Percentiles rank a stretch among this genome's conserved stretches.
Conservation (phyloP, 352 stramenopile species). For the Elongisporangium prolatum region DNA sequence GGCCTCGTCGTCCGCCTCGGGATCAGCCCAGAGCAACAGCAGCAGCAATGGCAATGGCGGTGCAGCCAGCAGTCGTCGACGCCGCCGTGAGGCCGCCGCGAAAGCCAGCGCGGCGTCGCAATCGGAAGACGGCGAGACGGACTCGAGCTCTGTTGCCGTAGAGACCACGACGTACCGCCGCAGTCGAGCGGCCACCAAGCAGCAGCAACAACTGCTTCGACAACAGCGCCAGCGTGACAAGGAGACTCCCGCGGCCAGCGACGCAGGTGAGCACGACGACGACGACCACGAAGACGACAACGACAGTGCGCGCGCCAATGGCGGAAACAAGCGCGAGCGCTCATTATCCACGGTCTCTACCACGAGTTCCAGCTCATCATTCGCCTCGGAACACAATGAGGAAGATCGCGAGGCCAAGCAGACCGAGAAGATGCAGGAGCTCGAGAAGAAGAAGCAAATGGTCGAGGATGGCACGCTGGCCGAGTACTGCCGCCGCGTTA, state of each 20-base stretch:
- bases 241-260: constrained; percentile 22
- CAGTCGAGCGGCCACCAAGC: constrained; percentile 21
- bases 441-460: constrained; percentile 84
- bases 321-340: constrained; percentile 29
- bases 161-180: constrained; percentile 16
- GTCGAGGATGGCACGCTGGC: constrained; percentile 77
- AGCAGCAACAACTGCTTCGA: constrained; percentile 8
- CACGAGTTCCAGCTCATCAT: constrained; percentile 43
- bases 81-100: constrained; percentile 22
- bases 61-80: constrained; percentile 31
- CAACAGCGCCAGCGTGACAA: constrained; percentile 16
- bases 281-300: constrained; percentile 17
- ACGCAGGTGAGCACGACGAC: constrained; percentile 17
- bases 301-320: neutral
- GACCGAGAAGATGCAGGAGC: constrained; percentile 60
- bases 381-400: constrained; percentile 38
- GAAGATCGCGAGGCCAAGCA: constrained; percentile 25
- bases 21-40: constrained; percentile 11
- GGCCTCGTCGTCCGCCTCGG: neutral
- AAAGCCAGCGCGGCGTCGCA: constrained; percentile 22
- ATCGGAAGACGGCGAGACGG: constrained; percentile 59
- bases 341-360: constrained; percentile 69
- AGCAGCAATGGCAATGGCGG: constrained; percentile 20
- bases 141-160: constrained; percentile 36
- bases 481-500: constrained; percentile 78